Base-by-base conservation (phyloP, 139 green algal genomes). In the Pleodorina starrii region DNA sequence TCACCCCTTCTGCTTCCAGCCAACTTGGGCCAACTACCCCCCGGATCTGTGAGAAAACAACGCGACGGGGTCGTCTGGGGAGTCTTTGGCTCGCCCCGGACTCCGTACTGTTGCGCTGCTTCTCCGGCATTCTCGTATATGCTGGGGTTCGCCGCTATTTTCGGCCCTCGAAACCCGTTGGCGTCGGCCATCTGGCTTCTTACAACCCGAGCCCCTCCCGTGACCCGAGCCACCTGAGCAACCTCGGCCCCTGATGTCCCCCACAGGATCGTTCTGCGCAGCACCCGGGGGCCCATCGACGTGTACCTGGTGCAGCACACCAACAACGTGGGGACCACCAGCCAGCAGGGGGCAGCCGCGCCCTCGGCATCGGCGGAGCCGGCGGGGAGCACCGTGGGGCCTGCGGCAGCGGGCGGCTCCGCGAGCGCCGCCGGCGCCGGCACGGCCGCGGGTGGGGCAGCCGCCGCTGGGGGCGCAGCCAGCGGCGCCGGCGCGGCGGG, bases 241-340 rank as follows among this genome's bases (percentile, higher is more conserved):
- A n/a, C n/a, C n/a, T n/a, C n/a, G 54, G 54, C 54, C 54, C 54
- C 29, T 21, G 54, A 21, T 2, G 5, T 66, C 35, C 42, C 57
- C 59, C 80, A 43, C 92, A 92, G 94, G 79, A 92, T 96, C 43
- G 23, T 95, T 10, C 86, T 97, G 42, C 94, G 92, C 38, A 95
- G 88, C 88, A 72, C 92, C 44, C 72, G 38, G 14, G 93, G 93
- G 43, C 87, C 87, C 16, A 94, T 96, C 43, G 95, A 96, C 19
- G 92, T 97, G 43, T 96, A 93, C 85, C 94, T 97, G 40, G 95
- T 97, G 73, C 90, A 94, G 82, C 92, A 94, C 74, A 74, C 79
- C 36, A 75, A 89, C 75, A 86, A 86, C 75, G 73, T 48, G 17
- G 48, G 68, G 32, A 71, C 44, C 29, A 60, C 74, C 59, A 86